These are phyloP conservation scores for Ceratocystis huliohia DNA, from an alignment of 2,329 filamentous ascomycete genomes.

Conservation along the genomic window DNA sequence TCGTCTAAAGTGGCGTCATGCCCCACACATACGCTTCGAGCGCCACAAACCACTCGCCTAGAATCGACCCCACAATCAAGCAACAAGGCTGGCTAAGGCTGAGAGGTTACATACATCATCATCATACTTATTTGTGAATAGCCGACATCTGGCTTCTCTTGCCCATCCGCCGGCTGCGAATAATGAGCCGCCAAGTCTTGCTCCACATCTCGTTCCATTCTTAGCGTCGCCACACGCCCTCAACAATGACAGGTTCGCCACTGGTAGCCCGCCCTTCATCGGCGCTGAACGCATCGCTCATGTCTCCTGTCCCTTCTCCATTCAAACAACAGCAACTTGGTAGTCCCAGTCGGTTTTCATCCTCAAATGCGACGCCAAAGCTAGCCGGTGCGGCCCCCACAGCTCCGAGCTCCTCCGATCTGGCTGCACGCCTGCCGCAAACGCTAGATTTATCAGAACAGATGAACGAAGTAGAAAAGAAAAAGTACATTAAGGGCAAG, in stretches of 20 bases:
- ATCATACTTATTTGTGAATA: neutral
- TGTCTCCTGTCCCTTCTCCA: constrained; percentile 17
- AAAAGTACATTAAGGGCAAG: constrained; percentile 83
- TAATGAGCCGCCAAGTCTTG: neutral
- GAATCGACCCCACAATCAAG: no score
- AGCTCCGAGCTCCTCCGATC: constrained; percentile 18
- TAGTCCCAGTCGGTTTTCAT: constrained; percentile 25
- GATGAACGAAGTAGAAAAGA: constrained; percentile 68
- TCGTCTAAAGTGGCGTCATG: neutral
- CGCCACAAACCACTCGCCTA: no score
- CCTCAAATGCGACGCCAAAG: constrained; percentile 24
- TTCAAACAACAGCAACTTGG: constrained; percentile 23
- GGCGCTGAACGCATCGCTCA: constrained; percentile 21
- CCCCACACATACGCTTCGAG: no score
- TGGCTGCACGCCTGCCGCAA: constrained; percentile 15
- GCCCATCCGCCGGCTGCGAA: neutral
- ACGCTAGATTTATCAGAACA: constrained; percentile 58
- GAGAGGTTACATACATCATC: neutral
- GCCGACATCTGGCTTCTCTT: neutral
- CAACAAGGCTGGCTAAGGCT: neutral
- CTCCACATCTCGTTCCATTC: neutral
- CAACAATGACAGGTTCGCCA: constrained; percentile 31
- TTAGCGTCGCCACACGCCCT: neutral
- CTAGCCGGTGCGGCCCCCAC: neutral
- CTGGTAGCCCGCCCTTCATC: constrained; percentile 28